Evolutionary conservation across 2,329 filamentous ascomycete genomes (phyloP).

Genomic region (Metarhizium humberi): DNA sequence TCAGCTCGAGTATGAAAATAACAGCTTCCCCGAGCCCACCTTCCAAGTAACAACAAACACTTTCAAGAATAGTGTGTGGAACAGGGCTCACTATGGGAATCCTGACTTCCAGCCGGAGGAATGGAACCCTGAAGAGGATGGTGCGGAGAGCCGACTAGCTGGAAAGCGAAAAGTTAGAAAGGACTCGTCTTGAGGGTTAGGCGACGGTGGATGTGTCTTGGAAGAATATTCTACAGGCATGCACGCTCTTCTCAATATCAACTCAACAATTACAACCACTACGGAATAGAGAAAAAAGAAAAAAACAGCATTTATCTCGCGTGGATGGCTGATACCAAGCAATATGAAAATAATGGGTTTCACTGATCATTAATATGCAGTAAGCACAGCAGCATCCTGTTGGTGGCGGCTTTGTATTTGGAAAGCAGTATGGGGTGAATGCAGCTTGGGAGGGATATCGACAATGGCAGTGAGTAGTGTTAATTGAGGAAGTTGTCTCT

Average conservation of each 20-base stretch:
- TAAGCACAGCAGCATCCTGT: neutral
- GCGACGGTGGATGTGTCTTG: neutral
- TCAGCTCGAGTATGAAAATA: constrained; percentile 38
- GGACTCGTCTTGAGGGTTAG: constrained; percentile 5
- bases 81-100: constrained; percentile 58
- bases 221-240: neutral
- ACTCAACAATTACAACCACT: neutral
- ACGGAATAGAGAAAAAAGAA: neutral
- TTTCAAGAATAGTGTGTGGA: constrained; percentile 59
- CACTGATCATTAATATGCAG: neutral
- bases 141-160: constrained; percentile 17
- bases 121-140: constrained; percentile 32
- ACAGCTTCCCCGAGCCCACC: constrained; percentile 33
- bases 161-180: constrained; percentile 17
- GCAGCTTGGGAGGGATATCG: neutral
- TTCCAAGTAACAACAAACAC: constrained; percentile 42
- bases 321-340: neutral
- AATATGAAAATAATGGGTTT: no score
- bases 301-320: neutral
- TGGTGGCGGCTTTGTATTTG: neutral
- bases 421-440: neutral
- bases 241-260: neutral
- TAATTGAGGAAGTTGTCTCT: neutral
- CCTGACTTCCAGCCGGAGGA: constrained; percentile 40
- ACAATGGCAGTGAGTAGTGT: neutral